Base-by-base conservation (phyloP, 352 stramenopile species). In the Phytopythium oedochilum region DNA sequence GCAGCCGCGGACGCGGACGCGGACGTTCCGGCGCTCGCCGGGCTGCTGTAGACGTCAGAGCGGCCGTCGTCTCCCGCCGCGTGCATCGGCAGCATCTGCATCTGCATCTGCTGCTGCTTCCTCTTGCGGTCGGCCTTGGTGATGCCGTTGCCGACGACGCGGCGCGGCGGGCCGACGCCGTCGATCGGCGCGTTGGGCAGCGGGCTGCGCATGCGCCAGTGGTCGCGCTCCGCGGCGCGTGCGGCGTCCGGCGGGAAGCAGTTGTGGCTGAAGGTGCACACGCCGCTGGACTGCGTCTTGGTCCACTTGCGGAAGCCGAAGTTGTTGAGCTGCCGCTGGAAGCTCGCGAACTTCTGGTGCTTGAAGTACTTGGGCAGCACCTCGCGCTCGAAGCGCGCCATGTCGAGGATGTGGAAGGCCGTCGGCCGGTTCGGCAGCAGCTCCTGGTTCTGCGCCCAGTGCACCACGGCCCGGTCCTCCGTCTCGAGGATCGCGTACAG, bases 321-420 rank as follows among this genome's bases (percentile, higher is more conserved):
- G 60, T 96, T 94, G 65, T 91, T 94, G 35, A 96, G 66, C 62
- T 96, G 86, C 23, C 88, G 74, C 54, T 92, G 80, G 49, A 96
- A 87, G 29, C 81, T 94, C 20, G 92, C 88, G 63, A 96, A 98
- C 57, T 92, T 96, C 44, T 77, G 74, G 61, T 98, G 89, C 55
- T 97, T 97, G 59, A 98, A 98, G 70, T 97, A 98, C 55, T 90
- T 88, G 20, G 92, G 88, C 18, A 98, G 68, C 26, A 98, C 74
- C 57, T 94, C 77, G 20, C 75, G 58, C 73, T 98, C 89, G 34
- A 98, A 89, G 57, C 78, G 74, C 1, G 69, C 55, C 67, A 86
- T 79, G 53, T 81, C 71, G 15, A 92, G 73, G 62, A 94, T 90
- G 55, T 90, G 77, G 60, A 94, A 92, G 26, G 81, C 77, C 48